phyloP scores from a whole-genome alignment of 2,329 filamentous ascomycete species.

The Beauveria scarabaeidicola region DNA sequence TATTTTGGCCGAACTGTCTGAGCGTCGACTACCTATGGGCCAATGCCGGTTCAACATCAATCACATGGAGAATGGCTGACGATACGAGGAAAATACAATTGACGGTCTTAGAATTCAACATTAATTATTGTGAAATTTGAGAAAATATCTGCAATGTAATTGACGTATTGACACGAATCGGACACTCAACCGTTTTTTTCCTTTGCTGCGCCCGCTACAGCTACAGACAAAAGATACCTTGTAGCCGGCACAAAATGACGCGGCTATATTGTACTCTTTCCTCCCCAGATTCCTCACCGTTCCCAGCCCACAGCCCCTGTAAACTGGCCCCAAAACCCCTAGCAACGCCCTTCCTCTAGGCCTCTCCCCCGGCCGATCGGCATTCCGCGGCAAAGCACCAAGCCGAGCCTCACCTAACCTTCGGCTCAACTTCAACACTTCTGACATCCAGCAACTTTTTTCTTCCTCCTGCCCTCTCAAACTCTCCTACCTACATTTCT shows the following conservation, averaged over 20 bases:
- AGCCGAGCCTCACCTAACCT: slow-evolving; percentile 6
- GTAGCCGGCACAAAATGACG: not conserved
- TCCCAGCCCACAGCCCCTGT: not conserved
- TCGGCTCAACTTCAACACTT: slow-evolving; percentile 8
- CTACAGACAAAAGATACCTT: not conserved
- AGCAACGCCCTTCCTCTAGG: not conserved
- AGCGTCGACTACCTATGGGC: too few relatives aligned
- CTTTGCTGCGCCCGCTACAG: not conserved
- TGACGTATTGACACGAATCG: not conserved
- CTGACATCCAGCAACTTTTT: not conserved
- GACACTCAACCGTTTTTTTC: not conserved
- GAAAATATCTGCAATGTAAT: not conserved
- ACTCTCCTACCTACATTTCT: not conserved
- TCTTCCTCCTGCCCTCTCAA: not conserved
- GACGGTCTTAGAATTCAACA: not conserved
- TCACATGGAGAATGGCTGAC: not conserved
- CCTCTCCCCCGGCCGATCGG: slow-evolving; percentile 4
- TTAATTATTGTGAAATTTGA: not conserved
- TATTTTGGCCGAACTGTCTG: not conserved
- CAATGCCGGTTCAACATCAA: not conserved
- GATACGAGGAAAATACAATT: not conserved
- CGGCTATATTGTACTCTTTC: not conserved
- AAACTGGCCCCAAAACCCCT: not conserved
- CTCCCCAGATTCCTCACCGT: not conserved
- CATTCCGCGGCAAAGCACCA: slow-evolving; percentile 10